These are phyloP conservation scores for Leptographium lundbergii DNA, from an alignment of 2,329 filamentous ascomycete genomes.

Conservation along the genomic window DNA sequence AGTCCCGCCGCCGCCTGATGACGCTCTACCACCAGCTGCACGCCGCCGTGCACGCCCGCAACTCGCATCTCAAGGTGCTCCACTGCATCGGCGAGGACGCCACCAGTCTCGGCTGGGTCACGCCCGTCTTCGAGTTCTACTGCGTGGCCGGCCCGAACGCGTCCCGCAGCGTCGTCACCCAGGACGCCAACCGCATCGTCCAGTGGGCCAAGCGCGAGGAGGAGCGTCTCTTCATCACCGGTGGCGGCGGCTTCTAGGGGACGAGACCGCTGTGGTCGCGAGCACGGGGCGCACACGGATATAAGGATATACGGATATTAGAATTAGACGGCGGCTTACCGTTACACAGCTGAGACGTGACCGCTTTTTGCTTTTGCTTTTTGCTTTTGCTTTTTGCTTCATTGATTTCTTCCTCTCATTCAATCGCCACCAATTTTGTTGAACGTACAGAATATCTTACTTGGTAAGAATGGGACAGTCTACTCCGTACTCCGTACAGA, in stretches of 20 bases:
- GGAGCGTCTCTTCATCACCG: slow-evolving; percentile 90
- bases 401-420: background rate
- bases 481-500: no score
- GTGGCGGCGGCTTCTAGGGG: slow-evolving; percentile 68
- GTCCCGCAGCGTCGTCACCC: slow-evolving; percentile 54
- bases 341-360: background rate
- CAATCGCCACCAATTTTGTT: no score
- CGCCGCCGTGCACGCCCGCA: slow-evolving; percentile 69
- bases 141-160: slow-evolving; percentile 74
- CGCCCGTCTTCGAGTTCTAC: slow-evolving; percentile 85
- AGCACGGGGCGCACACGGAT: background rate
- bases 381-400: background rate
- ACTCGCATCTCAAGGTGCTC: slow-evolving; percentile 74
- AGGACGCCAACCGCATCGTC: slow-evolving; percentile 77
- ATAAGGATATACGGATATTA: background rate
- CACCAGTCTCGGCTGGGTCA: slow-evolving; percentile 80
- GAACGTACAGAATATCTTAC: no score
- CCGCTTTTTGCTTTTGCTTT: no score
- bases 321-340: background rate
- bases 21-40: slow-evolving; percentile 79
- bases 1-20: slow-evolving; percentile 61
- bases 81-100: slow-evolving; percentile 65
- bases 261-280: background rate
- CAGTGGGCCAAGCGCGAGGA: slow-evolving; percentile 90
- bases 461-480: no score